phyloP scores from a whole-genome alignment of 352 stramenopile species.

The Pythium guiyangense region DNA sequence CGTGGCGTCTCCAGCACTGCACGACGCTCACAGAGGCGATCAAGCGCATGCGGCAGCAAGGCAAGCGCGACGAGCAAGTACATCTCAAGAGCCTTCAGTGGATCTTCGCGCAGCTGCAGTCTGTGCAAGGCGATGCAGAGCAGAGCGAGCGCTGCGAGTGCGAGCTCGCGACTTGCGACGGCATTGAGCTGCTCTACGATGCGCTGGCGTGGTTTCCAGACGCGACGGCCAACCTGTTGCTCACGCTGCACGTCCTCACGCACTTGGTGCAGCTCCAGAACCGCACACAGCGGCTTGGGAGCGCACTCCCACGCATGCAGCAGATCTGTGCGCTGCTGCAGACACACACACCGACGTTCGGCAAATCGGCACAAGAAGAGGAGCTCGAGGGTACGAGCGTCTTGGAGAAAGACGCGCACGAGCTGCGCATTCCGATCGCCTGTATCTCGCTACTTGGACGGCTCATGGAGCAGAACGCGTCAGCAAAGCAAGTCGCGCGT shows the following conservation, averaged over 20 bases:
- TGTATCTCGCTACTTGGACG: constrained; percentile 15
- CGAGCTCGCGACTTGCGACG: constrained; percentile 22
- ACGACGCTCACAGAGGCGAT: constrained; percentile 39
- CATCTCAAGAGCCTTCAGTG: constrained; percentile 45
- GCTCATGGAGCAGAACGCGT: constrained; percentile 25
- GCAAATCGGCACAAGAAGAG: constrained; percentile 8
- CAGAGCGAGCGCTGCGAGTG: constrained; percentile 27
- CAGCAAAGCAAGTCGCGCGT: constrained; percentile 30
- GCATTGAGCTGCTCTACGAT: constrained; percentile 24
- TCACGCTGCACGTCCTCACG: constrained; percentile 26
- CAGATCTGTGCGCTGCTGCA: constrained; percentile 22
- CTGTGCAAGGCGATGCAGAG: constrained; percentile 11
- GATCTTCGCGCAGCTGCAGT: constrained; percentile 43
- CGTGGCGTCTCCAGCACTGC: constrained; percentile 54
- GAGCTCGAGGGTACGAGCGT: constrained; percentile 1
- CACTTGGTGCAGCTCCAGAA: constrained; percentile 21
- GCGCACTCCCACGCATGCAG: constrained; percentile 17
- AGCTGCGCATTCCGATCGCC: constrained; percentile 12
- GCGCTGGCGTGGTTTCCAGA: constrained; percentile 20
- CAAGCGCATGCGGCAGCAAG: constrained; percentile 23
- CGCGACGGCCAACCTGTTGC: constrained; percentile 15
- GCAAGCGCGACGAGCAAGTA: constrained; percentile 17
- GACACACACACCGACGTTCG: constrained; percentile 11
- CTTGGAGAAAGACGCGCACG: constrained; percentile 8
- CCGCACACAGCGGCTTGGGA: constrained; percentile 23